Conservation (phyloP, 1,284 basidiomycete genomes). For the Cryptococcus maquisensis region DNA sequence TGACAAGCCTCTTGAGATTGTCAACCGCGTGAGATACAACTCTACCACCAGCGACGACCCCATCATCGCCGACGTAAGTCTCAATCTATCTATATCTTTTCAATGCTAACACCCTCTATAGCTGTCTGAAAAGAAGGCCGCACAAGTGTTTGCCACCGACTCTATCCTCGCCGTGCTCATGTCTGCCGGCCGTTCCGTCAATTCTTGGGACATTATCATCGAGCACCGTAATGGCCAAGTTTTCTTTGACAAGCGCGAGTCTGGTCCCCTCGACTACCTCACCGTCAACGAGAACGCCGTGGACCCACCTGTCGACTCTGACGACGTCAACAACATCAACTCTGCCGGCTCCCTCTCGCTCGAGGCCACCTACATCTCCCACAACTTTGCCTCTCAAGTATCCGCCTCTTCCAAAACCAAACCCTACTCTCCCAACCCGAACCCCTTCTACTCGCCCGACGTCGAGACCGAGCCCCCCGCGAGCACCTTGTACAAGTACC, state of each 20-base stretch:
- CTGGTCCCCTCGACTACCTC: constrained; percentile 92
- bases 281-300: constrained; percentile 98
- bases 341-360: constrained; percentile 88
- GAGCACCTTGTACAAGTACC: constrained; percentile 93
- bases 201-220: constrained; percentile 99
- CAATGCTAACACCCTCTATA: constrained; percentile 36
- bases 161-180: constrained; percentile 93
- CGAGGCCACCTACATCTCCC: constrained; percentile 98
- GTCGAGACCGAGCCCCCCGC: constrained; percentile 94
- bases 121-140: constrained; percentile 73
- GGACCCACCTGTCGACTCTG: constrained; percentile 85
- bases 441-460: constrained; percentile 88
- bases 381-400: constrained; percentile 88
- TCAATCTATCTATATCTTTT: neutral
- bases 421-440: constrained; percentile 66
- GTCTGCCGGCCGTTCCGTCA: constrained; percentile 90
- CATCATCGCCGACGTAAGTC: constrained; percentile 73
- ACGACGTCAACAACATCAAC: constrained; percentile 73
- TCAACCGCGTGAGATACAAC: constrained; percentile 96
- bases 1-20: constrained; percentile 81
- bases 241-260: constrained; percentile 96
- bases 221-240: constrained; percentile 87
- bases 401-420: constrained; percentile 63
- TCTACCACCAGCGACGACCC: constrained; percentile 97
- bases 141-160: constrained; percentile 90